phyloP scores from a whole-genome alignment of 805 yeast genomes.

The Metschnikowia gelsemii region DNA sequence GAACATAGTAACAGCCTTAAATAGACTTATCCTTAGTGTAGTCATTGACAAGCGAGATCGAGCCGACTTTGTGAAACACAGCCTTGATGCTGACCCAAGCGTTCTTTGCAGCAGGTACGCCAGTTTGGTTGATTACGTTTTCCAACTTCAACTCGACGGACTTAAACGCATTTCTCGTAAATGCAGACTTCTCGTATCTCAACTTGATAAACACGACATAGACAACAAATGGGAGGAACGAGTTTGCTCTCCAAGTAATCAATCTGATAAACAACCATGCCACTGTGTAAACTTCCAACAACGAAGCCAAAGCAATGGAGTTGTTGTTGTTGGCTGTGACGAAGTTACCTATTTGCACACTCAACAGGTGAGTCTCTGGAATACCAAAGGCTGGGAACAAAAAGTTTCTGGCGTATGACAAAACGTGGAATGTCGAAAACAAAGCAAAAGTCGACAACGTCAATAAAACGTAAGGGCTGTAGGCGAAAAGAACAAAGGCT shows the following conservation, averaged over 20 bases:
- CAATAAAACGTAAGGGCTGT: constrained; percentile 59
- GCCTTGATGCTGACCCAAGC: constrained; percentile 38
- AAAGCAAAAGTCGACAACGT: constrained; percentile 72
- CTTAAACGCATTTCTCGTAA: constrained; percentile 68
- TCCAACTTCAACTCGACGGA: constrained; percentile 57
- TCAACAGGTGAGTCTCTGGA: constrained; percentile 27
- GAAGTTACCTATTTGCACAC: constrained; percentile 41
- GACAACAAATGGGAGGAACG: constrained; percentile 55
- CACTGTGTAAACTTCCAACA: constrained; percentile 45
- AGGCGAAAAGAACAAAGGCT: constrained; percentile 48
- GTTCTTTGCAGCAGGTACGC: constrained; percentile 34
- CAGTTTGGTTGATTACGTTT: constrained; percentile 27
- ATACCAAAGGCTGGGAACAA: constrained; percentile 62
- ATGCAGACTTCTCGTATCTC: constrained; percentile 72
- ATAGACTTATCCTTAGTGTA: constrained; percentile 35
- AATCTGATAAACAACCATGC: constrained; percentile 49
- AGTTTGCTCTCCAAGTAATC: constrained; percentile 58
- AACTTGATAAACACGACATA: constrained; percentile 68
- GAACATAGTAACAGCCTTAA: background rate
- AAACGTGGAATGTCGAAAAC: constrained; percentile 78
- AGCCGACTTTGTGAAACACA: constrained; percentile 31
- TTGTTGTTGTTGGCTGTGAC: constrained; percentile 36
- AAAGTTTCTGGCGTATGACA: constrained; percentile 64
- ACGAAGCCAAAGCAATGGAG: constrained; percentile 41
- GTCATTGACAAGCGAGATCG: constrained; percentile 34